phyloP scores from a whole-genome alignment of 108 stramenopile species.

The Chaetoceros tenuissimus region DNA sequence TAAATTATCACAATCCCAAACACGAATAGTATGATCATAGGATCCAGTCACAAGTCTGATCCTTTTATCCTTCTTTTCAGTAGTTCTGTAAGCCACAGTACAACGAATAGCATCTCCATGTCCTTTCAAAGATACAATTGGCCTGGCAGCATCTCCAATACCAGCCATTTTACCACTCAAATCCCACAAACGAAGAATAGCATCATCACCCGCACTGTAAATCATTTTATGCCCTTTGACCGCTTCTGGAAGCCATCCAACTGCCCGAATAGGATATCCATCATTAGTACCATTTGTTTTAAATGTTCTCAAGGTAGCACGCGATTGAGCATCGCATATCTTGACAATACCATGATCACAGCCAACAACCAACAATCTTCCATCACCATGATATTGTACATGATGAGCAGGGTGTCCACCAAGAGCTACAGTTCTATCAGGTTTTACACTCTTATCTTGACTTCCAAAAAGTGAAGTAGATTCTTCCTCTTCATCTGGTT shows the following conservation, averaged over 20 bases:
- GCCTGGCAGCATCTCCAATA: slow-evolving; percentile 14
- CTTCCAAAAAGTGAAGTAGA: slow-evolving; percentile 12
- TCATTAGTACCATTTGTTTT: slow-evolving; percentile 18
- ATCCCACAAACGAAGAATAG: slow-evolving; percentile 53
- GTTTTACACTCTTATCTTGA: slow-evolving; percentile 15
- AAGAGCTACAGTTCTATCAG: slow-evolving; percentile 62
- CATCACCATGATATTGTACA: slow-evolving; percentile 55
- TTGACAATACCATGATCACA: slow-evolving; percentile 55
- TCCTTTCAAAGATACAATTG: slow-evolving; percentile 41
- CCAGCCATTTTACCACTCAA: slow-evolving; percentile 19
- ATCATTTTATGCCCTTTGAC: slow-evolving; percentile 44
- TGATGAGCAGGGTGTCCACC: slow-evolving; percentile 57
- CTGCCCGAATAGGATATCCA: slow-evolving; percentile 34
- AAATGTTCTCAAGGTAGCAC: slow-evolving; percentile 63
- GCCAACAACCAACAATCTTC: slow-evolving; percentile 65
- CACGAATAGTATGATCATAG: slow-evolving; percentile 79
- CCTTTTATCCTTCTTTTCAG: neutral
- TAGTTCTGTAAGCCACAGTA: slow-evolving; percentile 18
- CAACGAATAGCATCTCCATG: slow-evolving; percentile 72
- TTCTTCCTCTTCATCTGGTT: slow-evolving; percentile 4
- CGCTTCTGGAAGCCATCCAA: slow-evolving; percentile 40
- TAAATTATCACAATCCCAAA: slow-evolving; percentile 54
- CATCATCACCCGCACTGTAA: slow-evolving; percentile 53
- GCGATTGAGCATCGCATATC: slow-evolving; percentile 57
- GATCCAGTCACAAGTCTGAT: slow-evolving; percentile 45